Conservation (phyloP, 2,329 filamentous ascomycete genomes). For the Plectosphaerella plurivora region DNA sequence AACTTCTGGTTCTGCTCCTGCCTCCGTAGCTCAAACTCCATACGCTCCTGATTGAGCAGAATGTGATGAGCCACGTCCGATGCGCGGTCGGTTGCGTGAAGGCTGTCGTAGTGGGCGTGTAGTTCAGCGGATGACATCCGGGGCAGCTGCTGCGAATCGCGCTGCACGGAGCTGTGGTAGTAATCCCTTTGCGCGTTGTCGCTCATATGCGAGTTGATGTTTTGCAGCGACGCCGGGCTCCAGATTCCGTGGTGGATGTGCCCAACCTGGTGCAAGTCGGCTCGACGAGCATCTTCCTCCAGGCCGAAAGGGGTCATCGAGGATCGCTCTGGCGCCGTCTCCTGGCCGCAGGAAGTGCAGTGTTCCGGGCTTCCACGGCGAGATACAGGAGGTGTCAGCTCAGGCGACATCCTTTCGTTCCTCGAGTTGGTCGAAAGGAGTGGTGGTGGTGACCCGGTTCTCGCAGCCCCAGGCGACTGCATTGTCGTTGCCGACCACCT, state of each 20-base stretch:
- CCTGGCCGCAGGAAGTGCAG: not conserved
- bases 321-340: not conserved
- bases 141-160: not conserved
- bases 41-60: constrained; percentile 10
- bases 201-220: not conserved
- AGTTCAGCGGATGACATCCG: constrained; percentile 7
- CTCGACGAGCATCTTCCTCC: not conserved
- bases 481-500: constrained; percentile 11
- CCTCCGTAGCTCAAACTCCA: constrained; percentile 11
- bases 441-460: constrained; percentile 1
- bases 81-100: constrained; percentile 4
- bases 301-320: too few relatives aligned
- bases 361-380: not conserved
- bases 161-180: not conserved
- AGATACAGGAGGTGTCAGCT: constrained; percentile 1
- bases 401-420: not conserved
- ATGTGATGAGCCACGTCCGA: constrained; percentile 12
- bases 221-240: not conserved
- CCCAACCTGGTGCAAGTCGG: not conserved
- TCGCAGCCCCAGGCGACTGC: constrained; percentile 5
- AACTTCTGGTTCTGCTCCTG: constrained; percentile 10
- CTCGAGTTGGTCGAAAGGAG: not conserved
- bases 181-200: not conserved
- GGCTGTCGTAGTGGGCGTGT: constrained; percentile 9
- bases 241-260: not conserved